A percentile compares a stretch with the other conserved stretches of the same genome.
phyloP scores from a whole-genome alignment of 495 filamentous ascomycete species.

The Aspergillus panamensis region DNA sequence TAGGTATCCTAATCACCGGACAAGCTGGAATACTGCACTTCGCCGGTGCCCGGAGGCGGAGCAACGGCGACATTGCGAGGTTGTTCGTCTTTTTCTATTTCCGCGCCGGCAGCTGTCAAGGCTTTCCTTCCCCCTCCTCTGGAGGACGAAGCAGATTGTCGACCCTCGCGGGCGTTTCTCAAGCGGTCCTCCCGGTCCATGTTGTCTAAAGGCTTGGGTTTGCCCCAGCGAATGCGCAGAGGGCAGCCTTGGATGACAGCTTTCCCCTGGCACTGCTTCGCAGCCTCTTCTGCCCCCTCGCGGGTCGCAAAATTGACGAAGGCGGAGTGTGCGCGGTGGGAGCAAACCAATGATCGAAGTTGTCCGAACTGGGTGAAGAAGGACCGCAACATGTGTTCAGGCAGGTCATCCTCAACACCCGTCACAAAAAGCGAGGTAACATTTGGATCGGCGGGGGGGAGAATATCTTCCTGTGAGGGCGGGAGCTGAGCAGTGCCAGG shows the following conservation, averaged over 20 bases:
- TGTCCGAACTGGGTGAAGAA: conserved; percentile 87
- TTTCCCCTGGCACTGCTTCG: conserved; percentile 79
- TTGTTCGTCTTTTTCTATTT: conserved; percentile 41
- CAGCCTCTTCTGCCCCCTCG: conserved; percentile 77
- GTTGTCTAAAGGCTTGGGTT: conserved; percentile 83
- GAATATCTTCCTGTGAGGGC: conserved; percentile 74
- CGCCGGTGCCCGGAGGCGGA: conserved; percentile 76
- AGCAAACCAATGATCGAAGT: conserved; percentile 86
- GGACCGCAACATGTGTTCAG: conserved; percentile 82
- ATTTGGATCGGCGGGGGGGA: conserved; percentile 75
- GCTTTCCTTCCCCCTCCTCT: conserved; percentile 33
- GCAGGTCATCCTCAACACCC: conserved; percentile 92
- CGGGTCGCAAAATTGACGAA: conserved; percentile 90
- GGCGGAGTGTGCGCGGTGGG: conserved; percentile 93
- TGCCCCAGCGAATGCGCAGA: conserved; percentile 83
- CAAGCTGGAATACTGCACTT: conserved; percentile 81
- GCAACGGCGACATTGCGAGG: conserved; percentile 55
- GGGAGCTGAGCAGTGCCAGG: conserved; percentile 71
- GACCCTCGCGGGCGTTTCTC: conserved; percentile 68
- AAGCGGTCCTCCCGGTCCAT: conserved; percentile 80
- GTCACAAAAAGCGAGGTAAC: conserved; percentile 92
- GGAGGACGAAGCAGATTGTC: conserved; percentile 47
- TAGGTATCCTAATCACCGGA: conserved; percentile 62
- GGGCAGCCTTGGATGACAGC: conserved; percentile 83
- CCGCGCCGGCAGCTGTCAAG: conserved; percentile 31